phyloP scores from a whole-genome alignment of 2,329 filamentous ascomycete species.

The Fusarium xylarioides region DNA sequence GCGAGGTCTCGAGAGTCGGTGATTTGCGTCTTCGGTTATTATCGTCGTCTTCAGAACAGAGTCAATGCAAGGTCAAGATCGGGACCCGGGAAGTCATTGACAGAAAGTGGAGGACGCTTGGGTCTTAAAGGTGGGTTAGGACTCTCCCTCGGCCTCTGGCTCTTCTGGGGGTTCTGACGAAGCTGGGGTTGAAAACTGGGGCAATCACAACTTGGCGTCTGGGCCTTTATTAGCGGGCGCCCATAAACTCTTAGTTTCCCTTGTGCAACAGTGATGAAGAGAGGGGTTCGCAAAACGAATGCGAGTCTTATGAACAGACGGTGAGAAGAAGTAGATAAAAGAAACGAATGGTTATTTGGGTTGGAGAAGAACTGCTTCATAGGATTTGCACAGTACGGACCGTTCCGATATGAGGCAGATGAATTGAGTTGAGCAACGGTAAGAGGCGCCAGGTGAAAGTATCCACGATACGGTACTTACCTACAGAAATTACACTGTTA shows the following conservation, averaged over 20 bases:
- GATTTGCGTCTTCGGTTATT: slow-evolving; percentile 1
- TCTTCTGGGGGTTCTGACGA: slow-evolving; percentile 5
- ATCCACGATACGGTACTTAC: neutral
- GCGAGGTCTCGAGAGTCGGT: neutral
- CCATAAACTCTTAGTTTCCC: neutral
- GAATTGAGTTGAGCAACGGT: neutral
- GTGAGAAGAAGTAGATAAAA: neutral
- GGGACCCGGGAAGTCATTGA: slow-evolving; percentile 13
- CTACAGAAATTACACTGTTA: neutral
- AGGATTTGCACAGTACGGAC: slow-evolving; percentile 1
- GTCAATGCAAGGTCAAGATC: slow-evolving; percentile 8
- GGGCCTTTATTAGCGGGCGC: slow-evolving; percentile 6
- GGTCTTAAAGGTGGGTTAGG: slow-evolving; percentile 18
- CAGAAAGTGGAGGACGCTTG: slow-evolving; percentile 28
- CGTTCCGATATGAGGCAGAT: neutral
- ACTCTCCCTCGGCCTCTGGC: neutral
- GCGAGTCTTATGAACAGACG: neutral
- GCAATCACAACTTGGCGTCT: slow-evolving; percentile 17
- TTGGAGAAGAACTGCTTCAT: neutral
- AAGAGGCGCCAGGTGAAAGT: neutral
- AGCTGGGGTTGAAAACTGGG: slow-evolving; percentile 37
- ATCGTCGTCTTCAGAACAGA: slow-evolving; percentile 16
- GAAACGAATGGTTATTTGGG: neutral
- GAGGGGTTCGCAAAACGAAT: neutral
- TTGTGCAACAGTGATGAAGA: neutral